Evolutionary conservation across 768 basidiomycete genomes (phyloP).

Genomic region (Floccularia luteovirens): DNA sequence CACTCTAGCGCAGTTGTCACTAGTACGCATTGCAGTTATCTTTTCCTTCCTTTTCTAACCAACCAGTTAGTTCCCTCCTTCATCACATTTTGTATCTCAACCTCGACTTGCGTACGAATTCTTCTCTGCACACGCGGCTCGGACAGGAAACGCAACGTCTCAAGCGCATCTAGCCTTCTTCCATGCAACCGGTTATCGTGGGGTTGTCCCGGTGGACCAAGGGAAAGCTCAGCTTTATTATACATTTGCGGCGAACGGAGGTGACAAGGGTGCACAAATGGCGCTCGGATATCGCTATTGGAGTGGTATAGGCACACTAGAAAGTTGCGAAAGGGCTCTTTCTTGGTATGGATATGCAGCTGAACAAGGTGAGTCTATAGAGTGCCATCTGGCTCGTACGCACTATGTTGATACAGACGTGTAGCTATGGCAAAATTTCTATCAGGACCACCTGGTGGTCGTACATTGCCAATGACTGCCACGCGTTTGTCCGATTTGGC

Average conservation of each 20-base stretch:
- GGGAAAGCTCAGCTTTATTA: conserved; percentile 86
- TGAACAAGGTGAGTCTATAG: conserved; percentile 53
- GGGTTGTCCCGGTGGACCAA: conserved; percentile 56
- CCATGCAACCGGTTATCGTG: conserved; percentile 76
- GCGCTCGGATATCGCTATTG: conserved; percentile 90
- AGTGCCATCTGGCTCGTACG: background rate
- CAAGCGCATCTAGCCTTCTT: conserved; percentile 87
- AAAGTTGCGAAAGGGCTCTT: conserved; percentile 78
- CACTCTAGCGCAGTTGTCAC: conserved; percentile 54
- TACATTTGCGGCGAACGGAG: conserved; percentile 88
- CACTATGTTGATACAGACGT: conserved; percentile 3
- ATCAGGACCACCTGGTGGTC: conserved; percentile 87
- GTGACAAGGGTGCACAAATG: conserved; percentile 86
- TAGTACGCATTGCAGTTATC: conserved; percentile 30
- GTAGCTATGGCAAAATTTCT: conserved; percentile 75
- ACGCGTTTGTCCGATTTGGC: conserved; percentile 82
- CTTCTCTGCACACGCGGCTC: conserved; percentile 52
- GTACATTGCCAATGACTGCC: conserved; percentile 74
- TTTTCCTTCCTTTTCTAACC: background rate
- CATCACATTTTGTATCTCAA: conserved; percentile 52
- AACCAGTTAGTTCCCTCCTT: conserved; percentile 64
- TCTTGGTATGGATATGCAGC: conserved; percentile 89
- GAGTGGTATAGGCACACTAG: conserved; percentile 89
- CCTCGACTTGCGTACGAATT: conserved; percentile 57
- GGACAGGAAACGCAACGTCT: conserved; percentile 79